These are phyloP conservation scores for Reutealis trisperma DNA, from an alignment of 345 rosid species.

Conservation along the genomic window DNA sequence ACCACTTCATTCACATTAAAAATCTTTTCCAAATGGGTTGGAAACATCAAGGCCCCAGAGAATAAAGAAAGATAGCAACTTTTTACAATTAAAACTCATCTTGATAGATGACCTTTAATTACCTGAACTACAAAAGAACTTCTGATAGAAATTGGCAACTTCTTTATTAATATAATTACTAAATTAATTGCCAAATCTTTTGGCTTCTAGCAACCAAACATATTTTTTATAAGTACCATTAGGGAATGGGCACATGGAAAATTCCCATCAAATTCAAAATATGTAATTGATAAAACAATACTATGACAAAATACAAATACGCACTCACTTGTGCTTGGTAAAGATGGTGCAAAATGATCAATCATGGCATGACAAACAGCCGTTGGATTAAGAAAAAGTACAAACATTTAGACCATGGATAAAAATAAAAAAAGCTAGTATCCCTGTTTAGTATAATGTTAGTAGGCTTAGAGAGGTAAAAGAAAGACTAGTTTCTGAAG, in stretches of 20 bases:
- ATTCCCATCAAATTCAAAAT: conserved; percentile 15
- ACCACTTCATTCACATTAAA: conserved; percentile 8
- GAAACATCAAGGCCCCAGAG: conserved; percentile 37
- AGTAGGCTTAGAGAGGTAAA: conserved; percentile 14
- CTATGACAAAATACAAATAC: conserved; percentile 17
- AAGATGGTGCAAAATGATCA: conserved; percentile 39
- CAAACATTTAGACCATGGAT: neutral
- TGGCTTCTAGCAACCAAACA: neutral
- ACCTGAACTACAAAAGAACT: too few relatives aligned
- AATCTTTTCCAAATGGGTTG: conserved; percentile 37
- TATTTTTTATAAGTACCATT: neutral
- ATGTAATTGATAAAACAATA: conserved; percentile 6
- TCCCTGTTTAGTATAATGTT: conserved; percentile 28
- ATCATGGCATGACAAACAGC: conserved; percentile 35
- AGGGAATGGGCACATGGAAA: conserved; percentile 28
- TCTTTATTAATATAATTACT: neutral
- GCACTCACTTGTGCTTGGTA: conserved; percentile 26
- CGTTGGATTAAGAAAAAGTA: conserved; percentile 27
- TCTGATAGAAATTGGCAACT: neutral
- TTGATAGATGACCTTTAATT: too few relatives aligned
- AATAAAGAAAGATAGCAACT: conserved; percentile 24
- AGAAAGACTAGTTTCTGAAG: neutral
- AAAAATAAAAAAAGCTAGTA: conserved; percentile 22
- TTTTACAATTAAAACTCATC: neutral
- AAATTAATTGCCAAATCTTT: conserved; percentile 12